Conservation (phyloP, 1,284 basidiomycete genomes). For the Cryptococcus deneoformans region DNA sequence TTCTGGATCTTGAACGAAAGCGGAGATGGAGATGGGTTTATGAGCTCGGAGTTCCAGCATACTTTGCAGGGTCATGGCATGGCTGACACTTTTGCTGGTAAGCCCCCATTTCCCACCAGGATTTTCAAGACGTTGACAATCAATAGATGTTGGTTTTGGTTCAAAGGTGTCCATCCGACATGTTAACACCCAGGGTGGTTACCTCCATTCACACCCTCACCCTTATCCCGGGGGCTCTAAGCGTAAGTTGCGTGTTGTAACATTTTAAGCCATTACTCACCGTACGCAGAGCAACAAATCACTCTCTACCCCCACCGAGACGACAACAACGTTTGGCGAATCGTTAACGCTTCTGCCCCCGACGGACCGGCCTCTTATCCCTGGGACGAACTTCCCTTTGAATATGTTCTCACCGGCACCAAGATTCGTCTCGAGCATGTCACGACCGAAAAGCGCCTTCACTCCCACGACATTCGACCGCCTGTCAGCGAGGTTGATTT, state of each 20-base stretch:
- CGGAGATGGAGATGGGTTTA: conserved; percentile 97
- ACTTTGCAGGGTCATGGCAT: conserved; percentile 88
- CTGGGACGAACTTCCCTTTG: conserved; percentile 59
- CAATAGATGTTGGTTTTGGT: conserved; percentile 75
- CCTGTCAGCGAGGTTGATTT: conserved; percentile 98
- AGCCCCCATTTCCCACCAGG: conserved; percentile 24
- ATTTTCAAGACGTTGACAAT: neutral
- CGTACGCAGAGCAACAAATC: conserved; percentile 81
- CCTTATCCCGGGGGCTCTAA: conserved; percentile 82
- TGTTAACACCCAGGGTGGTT: conserved; percentile 94
- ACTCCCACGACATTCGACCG: conserved; percentile 91
- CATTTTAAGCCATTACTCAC: neutral
- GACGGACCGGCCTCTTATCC: conserved; percentile 56
- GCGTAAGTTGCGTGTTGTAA: conserved; percentile 55
- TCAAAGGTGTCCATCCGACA: conserved; percentile 83
- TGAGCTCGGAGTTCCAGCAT: conserved; percentile 98
- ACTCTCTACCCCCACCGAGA: conserved; percentile 97
- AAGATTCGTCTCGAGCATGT: conserved; percentile 83
- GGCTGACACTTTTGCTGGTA: conserved; percentile 86
- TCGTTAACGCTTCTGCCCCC: conserved; percentile 64
- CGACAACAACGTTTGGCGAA: conserved; percentile 84
- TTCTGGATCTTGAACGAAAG: conserved; percentile 83
- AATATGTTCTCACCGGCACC: conserved; percentile 63
- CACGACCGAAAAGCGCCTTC: conserved; percentile 77
- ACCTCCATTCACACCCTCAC: conserved; percentile 91